Evolutionary conservation across 2,329 filamentous ascomycete species (phyloP).

Genomic region (Fusarium marasasianum): DNA sequence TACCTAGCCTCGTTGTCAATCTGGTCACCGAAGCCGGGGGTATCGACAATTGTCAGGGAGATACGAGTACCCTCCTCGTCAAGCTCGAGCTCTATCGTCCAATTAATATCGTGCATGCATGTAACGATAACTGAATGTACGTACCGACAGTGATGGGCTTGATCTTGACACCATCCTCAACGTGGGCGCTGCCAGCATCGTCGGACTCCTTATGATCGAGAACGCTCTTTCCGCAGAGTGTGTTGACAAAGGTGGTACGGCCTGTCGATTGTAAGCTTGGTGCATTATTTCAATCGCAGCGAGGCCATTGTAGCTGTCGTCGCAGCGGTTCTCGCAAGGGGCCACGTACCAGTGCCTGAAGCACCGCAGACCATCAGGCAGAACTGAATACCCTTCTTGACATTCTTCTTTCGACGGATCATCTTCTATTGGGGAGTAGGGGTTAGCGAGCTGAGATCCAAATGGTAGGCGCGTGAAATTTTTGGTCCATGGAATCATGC

Average conservation of each 20-base stretch:
- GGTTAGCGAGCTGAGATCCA: slow-evolving; percentile 42
- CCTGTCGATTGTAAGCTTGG: slow-evolving; percentile 62
- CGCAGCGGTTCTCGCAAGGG: slow-evolving; percentile 24
- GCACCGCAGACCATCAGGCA: slow-evolving; percentile 99
- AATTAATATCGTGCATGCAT: slow-evolving; percentile 42
- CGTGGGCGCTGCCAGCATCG: slow-evolving; percentile 85
- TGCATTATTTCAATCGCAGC: slow-evolving; percentile 15
- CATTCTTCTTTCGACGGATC: slow-evolving; percentile 99
- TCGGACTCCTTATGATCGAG: slow-evolving; percentile 92
- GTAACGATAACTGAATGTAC: slow-evolving; percentile 12
- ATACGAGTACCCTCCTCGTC: slow-evolving; percentile 99
- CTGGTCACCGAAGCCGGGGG: slow-evolving; percentile 97
- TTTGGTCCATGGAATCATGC: slow-evolving; percentile 18
- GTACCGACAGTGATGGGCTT: slow-evolving; percentile 97
- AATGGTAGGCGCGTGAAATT: slow-evolving; percentile 26
- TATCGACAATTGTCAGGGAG: slow-evolving; percentile 97
- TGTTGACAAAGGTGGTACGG: slow-evolving; percentile 99
- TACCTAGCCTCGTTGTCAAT: slow-evolving; percentile 99
- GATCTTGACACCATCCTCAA: slow-evolving; percentile 98
- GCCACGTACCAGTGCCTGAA: slow-evolving; percentile 88
- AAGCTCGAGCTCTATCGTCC: slow-evolving; percentile 80
- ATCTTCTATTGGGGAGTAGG: slow-evolving; percentile 71
- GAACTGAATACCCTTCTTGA: slow-evolving; percentile 99
- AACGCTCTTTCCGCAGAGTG: slow-evolving; percentile 94
- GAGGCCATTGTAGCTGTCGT: slow-evolving; percentile 10